These are phyloP conservation scores for Globisporangium mamillatum DNA, from an alignment of 352 stramenopile genomes.

Conservation along the genomic window DNA sequence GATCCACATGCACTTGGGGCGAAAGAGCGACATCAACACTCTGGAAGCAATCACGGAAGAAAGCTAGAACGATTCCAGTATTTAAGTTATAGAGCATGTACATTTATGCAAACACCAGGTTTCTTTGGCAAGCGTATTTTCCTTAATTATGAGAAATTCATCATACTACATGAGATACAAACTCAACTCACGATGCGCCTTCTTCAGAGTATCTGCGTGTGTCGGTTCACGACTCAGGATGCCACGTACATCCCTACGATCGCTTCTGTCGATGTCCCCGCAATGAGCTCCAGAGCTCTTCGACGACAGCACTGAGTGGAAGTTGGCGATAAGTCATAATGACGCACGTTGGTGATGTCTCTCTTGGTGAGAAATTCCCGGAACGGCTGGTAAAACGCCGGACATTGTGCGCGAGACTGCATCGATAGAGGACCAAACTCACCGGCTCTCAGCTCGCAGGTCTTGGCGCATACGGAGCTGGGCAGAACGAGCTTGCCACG, in stretches of 20 bases:
- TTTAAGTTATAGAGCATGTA: not conserved
- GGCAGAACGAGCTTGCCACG: not conserved
- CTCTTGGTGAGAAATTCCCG: not conserved
- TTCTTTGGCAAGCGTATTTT: not conserved
- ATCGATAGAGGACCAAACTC: not conserved
- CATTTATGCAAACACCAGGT: not conserved
- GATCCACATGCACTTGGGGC: conserved; percentile 10
- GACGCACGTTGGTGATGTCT: not conserved
- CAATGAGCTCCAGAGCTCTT: not conserved
- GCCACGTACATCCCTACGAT: conserved; percentile 10
- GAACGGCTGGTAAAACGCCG: conserved; percentile 8
- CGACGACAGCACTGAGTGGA: not conserved
- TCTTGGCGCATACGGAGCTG: not conserved
- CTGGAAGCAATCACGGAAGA: conserved; percentile 6
- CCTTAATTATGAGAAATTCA: not conserved
- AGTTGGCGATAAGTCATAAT: not conserved
- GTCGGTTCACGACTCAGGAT: not conserved
- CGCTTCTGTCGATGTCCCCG: not conserved
- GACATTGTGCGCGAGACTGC: conserved; percentile 3
- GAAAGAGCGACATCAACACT: not conserved
- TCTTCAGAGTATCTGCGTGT: not conserved
- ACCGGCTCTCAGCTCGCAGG: not conserved
- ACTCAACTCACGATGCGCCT: not conserved
- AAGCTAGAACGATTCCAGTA: not conserved
- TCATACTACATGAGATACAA: not conserved